Conservation (phyloP, 148 eudicot genomes). For the Arbutus unedo region DNA sequence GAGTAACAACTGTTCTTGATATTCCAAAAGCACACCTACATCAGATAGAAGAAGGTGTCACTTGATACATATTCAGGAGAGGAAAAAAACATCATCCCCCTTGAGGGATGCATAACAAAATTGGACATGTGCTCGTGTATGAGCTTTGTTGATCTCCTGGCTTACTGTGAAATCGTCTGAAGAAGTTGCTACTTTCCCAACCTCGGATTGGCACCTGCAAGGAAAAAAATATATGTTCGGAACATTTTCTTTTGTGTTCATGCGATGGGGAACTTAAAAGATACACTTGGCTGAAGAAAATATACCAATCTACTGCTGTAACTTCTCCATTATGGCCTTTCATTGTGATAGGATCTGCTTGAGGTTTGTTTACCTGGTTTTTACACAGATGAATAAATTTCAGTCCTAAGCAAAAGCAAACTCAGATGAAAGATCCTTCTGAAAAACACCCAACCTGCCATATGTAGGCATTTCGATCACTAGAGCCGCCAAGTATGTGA, state of each 20-base stretch:
- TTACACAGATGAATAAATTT: not conserved
- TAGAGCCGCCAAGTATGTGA: slow-evolving; percentile 81
- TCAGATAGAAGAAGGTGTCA: slow-evolving; percentile 1
- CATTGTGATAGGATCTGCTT: slow-evolving; percentile 53
- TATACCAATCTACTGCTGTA: slow-evolving; percentile 88
- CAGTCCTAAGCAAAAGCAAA: slow-evolving; percentile 1
- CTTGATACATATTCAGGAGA: not conserved
- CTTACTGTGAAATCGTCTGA: slow-evolving; percentile 92
- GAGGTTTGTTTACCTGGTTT: slow-evolving; percentile 67
- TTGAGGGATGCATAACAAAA: not conserved
- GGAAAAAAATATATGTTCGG: not conserved
- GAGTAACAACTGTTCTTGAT: slow-evolving; percentile 54
- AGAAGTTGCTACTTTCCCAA: slow-evolving; percentile 80
- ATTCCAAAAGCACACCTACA: slow-evolving; percentile 82
- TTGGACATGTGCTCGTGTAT: not conserved
- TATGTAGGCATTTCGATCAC: slow-evolving; percentile 82
- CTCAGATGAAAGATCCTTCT: not conserved
- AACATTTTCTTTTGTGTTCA: slow-evolving; percentile 13
- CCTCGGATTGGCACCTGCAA: slow-evolving; percentile 67
- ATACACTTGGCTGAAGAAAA: not conserved
- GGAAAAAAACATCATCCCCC: not conserved
- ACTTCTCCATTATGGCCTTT: slow-evolving; percentile 83
- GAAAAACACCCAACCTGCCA: slow-evolving; percentile 66
- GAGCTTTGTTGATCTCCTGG: not conserved
- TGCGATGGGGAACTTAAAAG: not conserved